Base-by-base conservation (phyloP, 169 alveolate genomes). In the Plasmodium fragile region DNA sequence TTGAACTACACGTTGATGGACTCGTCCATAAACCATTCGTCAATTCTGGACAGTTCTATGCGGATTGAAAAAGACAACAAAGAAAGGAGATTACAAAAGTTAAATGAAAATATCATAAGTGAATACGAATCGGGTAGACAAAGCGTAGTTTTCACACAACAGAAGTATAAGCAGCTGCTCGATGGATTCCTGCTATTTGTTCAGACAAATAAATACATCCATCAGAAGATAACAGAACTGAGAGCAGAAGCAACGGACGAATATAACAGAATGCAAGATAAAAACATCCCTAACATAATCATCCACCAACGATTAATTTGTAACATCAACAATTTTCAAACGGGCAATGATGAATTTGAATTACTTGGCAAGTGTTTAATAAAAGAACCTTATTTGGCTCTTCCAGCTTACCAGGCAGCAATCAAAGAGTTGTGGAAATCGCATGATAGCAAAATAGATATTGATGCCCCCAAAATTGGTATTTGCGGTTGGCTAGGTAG, bases 401-500 rank as follows among this genome's bases (percentile, higher is more conserved):
- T 92, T 77, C 97, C 96, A 36, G 98, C 98, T 0, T 97, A 96
- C 52, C 97, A 97, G 81, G 98, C 96, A n/a, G 98, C 97, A 36
- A 94, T 97, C 36, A 95, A 92, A 90, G 98, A 97, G 81, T 92
- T 97, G 72, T 96, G 97, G 97, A 91, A 95, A 75, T 80, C 97
- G 80, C 92, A 96, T 45, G 92, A 94, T 77, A 80, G 97, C 39
- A 95, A 94, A 82, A 32, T 96, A 82, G 73, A 91, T 43, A 96
- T 77, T 13, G 83, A 81, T 75, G 16, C 78, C 75, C 98, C 98
- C 1, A 96, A 97, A 65, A 95, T 98, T 53, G 98, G 99, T 25
- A 97, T 98, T 81, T 97, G 95, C 80, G 99, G 99, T 28, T 98
- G 99, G 97, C 96, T 99, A 83, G 99, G 99, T 16, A 96, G 98